phyloP scores from a whole-genome alignment of 225 moss, liverwort and hornwort genomes.

The Thuidium tamariscinum region DNA sequence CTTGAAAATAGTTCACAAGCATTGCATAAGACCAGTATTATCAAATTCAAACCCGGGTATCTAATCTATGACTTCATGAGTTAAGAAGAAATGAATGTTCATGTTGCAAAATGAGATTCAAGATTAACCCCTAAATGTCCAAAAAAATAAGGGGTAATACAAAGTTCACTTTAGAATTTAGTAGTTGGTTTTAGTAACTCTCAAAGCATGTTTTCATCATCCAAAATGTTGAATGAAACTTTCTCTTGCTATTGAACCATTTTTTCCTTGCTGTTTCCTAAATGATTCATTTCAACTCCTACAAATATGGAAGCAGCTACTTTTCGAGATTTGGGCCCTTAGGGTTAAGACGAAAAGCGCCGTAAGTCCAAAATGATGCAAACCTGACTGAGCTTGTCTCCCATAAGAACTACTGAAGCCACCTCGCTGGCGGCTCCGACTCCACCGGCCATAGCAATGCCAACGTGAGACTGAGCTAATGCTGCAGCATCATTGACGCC shows the following conservation, averaged over 20 bases:
- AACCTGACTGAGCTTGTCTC: conserved; percentile 91
- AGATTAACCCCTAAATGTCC: neutral
- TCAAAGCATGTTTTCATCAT: neutral
- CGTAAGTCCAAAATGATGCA: neutral
- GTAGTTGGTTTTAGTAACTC: neutral
- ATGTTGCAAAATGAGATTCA: neutral
- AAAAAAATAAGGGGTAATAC: neutral
- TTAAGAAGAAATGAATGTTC: neutral
- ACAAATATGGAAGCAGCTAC: neutral
- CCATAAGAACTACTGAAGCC: conserved; percentile 92
- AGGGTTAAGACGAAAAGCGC: neutral
- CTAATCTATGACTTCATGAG: neutral
- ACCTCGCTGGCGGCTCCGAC: conserved; percentile 98
- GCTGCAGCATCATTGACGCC: conserved; percentile 98
- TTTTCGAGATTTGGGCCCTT: neutral
- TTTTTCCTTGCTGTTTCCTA: neutral
- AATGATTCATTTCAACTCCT: neutral
- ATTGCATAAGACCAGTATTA: neutral
- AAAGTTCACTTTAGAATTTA: neutral
- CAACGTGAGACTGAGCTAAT: conserved; percentile 85
- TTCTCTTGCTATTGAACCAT: neutral
- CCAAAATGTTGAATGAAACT: neutral
- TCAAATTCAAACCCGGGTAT: neutral
- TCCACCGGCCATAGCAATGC: conserved; percentile 93
- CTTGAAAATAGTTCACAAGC: neutral